Evolutionary conservation across 2,329 filamentous ascomycete genomes (phyloP).

Genomic region (Monosporascus ibericus): DNA sequence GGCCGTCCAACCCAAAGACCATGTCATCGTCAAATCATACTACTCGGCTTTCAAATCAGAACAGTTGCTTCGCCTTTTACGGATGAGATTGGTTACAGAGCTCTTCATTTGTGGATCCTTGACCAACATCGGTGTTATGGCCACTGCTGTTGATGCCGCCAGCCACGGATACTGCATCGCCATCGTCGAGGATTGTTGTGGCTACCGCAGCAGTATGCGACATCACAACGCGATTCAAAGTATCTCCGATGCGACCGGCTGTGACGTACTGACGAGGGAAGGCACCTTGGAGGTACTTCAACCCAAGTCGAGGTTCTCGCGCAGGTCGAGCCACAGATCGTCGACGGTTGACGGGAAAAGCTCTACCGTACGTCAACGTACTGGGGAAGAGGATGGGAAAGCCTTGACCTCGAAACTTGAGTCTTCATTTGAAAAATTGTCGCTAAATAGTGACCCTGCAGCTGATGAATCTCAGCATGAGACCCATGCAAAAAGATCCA

Average conservation of each 20-base stretch:
- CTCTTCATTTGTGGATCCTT: conserved; percentile 83
- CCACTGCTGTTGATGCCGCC: conserved; percentile 85
- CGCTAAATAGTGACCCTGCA: conserved; percentile 25
- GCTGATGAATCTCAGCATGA: conserved; percentile 17
- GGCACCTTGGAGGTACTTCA: conserved; percentile 44
- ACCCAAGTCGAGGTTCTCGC: conserved; percentile 14
- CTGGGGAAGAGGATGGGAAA: conserved; percentile 13
- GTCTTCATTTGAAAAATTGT: conserved; percentile 29
- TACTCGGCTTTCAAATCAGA: conserved; percentile 85
- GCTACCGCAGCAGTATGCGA: conserved; percentile 64
- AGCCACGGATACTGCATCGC: conserved; percentile 83
- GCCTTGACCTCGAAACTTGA: conserved; percentile 20
- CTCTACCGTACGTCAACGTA: conserved; percentile 22
- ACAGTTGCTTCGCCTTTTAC: conserved; percentile 66
- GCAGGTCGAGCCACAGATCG: conserved; percentile 9
- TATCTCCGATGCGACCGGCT: conserved; percentile 70
- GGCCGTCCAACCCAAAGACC: conserved; percentile 41
- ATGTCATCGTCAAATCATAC: conserved; percentile 60
- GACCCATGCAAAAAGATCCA: conserved; percentile 12
- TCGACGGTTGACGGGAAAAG: conserved; percentile 12
- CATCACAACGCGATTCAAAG: conserved; percentile 66
- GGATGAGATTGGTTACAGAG: conserved; percentile 83
- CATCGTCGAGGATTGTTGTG: conserved; percentile 81
- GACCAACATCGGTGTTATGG: conserved; percentile 83
- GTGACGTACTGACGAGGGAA: conserved; percentile 53